phyloP scores from a whole-genome alignment of 805 yeast species.

The Vanderwaltozyma tropicalis region DNA sequence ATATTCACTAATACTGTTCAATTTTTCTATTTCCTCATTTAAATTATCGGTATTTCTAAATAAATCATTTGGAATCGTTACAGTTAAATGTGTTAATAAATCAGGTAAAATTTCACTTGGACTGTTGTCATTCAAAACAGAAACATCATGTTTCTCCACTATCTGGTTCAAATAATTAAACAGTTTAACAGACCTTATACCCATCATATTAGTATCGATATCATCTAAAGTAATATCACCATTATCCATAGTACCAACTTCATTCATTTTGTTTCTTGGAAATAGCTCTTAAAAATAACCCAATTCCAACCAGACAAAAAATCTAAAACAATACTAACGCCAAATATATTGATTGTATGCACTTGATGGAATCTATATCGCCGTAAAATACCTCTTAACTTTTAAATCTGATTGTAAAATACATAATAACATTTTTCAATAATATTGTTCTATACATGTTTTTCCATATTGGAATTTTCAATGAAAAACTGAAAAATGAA shows the following conservation, averaged over 20 bases:
- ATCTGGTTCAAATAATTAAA: constrained; percentile 7
- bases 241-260: background rate
- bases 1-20: constrained; percentile 8
- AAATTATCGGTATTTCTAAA: constrained; percentile 5
- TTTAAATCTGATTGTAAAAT: too few species aligned
- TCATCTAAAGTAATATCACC: constrained; percentile 1
- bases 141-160: constrained; percentile 9
- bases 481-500: too few species aligned
- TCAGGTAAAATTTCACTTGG: constrained; percentile 13
- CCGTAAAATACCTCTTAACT: too few species aligned
- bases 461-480: too few species aligned
- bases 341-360: too few species aligned
- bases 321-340: too few species aligned
- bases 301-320: too few species aligned
- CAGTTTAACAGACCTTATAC: background rate
- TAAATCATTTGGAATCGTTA: constrained; percentile 18
- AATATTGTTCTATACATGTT: too few species aligned
- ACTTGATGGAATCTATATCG: too few species aligned
- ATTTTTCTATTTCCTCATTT: constrained; percentile 1
- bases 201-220: constrained; percentile 4
- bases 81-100: constrained; percentile 15
- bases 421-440: too few species aligned
- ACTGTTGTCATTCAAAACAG: constrained; percentile 5
- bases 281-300: too few species aligned
- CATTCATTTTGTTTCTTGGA: too few species aligned